phyloP scores from a whole-genome alignment of 768 basidiomycete species.

The Zangia roseola region DNA sequence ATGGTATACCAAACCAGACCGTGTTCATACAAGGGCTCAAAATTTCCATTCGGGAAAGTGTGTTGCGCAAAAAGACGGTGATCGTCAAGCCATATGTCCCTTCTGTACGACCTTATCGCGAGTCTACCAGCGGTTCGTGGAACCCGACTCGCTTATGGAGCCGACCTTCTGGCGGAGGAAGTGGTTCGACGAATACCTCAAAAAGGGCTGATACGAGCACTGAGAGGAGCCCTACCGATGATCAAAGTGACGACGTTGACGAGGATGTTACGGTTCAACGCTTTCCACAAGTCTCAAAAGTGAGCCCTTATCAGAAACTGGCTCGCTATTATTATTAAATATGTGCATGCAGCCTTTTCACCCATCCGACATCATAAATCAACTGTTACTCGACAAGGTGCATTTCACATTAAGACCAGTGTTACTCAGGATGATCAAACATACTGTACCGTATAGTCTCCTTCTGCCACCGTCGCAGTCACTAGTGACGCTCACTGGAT shows the following conservation, averaged over 20 bases:
- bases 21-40: constrained; percentile 25
- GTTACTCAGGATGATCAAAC: background rate
- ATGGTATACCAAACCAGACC: constrained; percentile 18
- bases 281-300: constrained; percentile 6
- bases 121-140: background rate
- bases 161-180: background rate
- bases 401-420: background rate
- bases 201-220: background rate
- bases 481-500: constrained; percentile 12
- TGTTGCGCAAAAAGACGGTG: constrained; percentile 3
- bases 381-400: constrained; percentile 6
- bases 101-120: background rate
- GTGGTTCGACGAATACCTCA: background rate
- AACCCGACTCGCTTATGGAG: background rate
- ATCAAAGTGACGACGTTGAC: background rate
- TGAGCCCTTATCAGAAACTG: background rate
- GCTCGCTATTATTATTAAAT: too few species aligned
- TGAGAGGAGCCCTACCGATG: background rate
- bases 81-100: background rate
- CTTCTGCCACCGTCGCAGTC: constrained; percentile 8
- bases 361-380: constrained; percentile 12
- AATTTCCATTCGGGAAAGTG: constrained; percentile 4
- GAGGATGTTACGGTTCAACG: background rate
- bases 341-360: background rate
- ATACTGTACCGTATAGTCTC: background rate